Base-by-base conservation (phyloP, 495 filamentous ascomycete genomes). In the Acidomyces sp. region DNA sequence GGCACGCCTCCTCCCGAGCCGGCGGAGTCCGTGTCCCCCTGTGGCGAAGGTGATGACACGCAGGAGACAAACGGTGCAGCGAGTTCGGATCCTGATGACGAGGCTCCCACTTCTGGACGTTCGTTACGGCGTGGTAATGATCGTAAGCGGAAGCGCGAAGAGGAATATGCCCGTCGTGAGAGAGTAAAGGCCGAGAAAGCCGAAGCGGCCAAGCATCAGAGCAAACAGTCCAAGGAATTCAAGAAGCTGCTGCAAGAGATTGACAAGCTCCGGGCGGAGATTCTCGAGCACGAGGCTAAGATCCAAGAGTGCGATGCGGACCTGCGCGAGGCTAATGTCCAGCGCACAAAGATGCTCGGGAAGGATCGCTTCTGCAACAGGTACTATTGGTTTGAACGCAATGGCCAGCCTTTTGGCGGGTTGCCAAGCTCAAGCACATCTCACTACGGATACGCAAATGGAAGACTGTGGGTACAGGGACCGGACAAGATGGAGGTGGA, bases 351-450 rank as follows among this genome's bases (percentile, higher is more conserved):
- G 41, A 75, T 85, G 37, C 69, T 97, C 9, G 90, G 90, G 31
- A 83, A 85, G 47, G 90, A 97, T 57, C 74, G 90, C 18, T 97
- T 93, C 66, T 93, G 84, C 75, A 97, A 96, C 55, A 82, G 86
- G 16, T 97, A 96, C 56, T 95, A 86, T 68, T 97, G 88, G 88
- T 93, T 95, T 56, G 90, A 97, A 61, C 80, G 87, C 26, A 97
- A 96, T 55, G 90, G 86, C 20, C 95, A 96, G 90, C 92, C 90
- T 1, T 94, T 84, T 55, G 85, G 67, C 33, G 92, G 92, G 2
- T 65, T 94, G 43, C 88, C 86, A 0, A 68, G 72, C 46, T 90
- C 84, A 61, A 95, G 86, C 4, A 96, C 86, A 3, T 78, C 85
- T 1, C 67, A 77, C 27, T 84, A 87, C 15, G 74, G 71, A 9